Conservation (phyloP, 1,139 yeast species). For the Wickerhamiella pararugosa region DNA sequence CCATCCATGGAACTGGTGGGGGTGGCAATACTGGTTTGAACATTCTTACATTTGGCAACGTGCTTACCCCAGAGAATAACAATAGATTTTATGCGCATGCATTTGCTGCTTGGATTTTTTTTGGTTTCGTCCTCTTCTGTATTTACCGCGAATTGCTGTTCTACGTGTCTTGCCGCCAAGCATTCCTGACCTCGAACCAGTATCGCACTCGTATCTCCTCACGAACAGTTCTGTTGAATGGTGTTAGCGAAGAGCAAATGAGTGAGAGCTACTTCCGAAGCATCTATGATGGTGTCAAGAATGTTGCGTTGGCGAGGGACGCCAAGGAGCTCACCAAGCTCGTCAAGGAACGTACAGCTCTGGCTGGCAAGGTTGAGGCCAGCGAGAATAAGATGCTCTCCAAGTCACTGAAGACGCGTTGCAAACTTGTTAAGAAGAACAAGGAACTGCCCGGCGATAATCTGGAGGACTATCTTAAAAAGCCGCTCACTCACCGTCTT, state of each 20-base stretch:
- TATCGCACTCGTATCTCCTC: conserved; percentile 62
- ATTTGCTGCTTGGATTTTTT: conserved; percentile 36
- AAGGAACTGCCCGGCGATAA: conserved; percentile 31
- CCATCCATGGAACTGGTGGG: conserved; percentile 80
- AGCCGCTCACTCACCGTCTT: conserved; percentile 57
- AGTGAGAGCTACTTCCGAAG: conserved; percentile 43
- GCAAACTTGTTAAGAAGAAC: conserved; percentile 50
- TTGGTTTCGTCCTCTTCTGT: conserved; percentile 15
- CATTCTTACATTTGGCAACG: conserved; percentile 63
- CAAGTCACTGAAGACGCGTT: conserved; percentile 42
- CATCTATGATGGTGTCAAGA: conserved; percentile 54
- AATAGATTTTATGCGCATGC: conserved; percentile 76
- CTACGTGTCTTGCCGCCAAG: conserved; percentile 67
- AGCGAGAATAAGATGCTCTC: conserved; percentile 49
- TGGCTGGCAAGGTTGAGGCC: conserved; percentile 51
- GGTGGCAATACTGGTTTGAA: conserved; percentile 50
- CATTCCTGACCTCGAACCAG: conserved; percentile 65
- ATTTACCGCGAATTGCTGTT: conserved; percentile 64
- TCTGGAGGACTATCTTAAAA: conserved; percentile 52
- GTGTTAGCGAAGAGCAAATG: conserved; percentile 56
- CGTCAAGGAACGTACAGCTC: conserved; percentile 45
- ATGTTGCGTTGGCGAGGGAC: conserved; percentile 64
- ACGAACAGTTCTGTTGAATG: conserved; percentile 65
- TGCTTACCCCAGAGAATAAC: conserved; percentile 28
- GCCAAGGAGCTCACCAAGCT: conserved; percentile 41